These are phyloP conservation scores for Mrakia blollopis DNA, from an alignment of 768 basidiomycete species.

Conservation along the genomic window DNA sequence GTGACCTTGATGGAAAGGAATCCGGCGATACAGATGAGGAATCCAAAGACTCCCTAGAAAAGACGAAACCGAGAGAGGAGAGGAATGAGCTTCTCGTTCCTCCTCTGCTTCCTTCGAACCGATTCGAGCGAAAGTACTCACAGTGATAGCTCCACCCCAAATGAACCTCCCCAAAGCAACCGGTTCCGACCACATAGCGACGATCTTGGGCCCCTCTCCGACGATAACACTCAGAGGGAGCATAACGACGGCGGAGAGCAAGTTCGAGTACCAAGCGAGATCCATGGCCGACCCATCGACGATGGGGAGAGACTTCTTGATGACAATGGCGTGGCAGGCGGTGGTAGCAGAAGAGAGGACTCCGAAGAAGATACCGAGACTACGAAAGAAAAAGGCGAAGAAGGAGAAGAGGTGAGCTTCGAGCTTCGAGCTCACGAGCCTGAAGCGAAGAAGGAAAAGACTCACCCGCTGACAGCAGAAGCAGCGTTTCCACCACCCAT, in stretches of 20 bases:
- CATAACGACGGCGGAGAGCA: constrained; percentile 67
- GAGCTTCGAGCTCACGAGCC: not conserved
- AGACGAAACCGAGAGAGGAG: constrained; percentile 35
- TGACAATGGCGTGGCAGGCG: constrained; percentile 85
- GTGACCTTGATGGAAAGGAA: constrained; percentile 94
- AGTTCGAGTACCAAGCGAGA: constrained; percentile 88
- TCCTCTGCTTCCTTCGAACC: not conserved
- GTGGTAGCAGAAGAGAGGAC: constrained; percentile 80
- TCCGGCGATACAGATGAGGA: constrained; percentile 90
- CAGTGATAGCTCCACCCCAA: constrained; percentile 39
- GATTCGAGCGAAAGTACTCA: constrained; percentile 20
- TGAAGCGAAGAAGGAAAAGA: too few relatives aligned
- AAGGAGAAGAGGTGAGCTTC: not conserved
- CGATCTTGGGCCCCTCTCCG: constrained; percentile 66
- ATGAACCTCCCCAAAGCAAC: constrained; percentile 39
- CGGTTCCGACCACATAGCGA: constrained; percentile 56
- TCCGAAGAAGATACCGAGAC: constrained; percentile 71
- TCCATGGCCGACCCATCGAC: constrained; percentile 79
- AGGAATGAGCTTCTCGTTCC: not conserved
- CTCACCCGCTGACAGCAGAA: constrained; percentile 5
- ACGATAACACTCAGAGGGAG: constrained; percentile 66
- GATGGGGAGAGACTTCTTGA: constrained; percentile 70
- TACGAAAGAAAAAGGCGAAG: not conserved
- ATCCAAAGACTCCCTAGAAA: constrained; percentile 83
- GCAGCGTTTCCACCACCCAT: constrained; percentile 9